Conservation (phyloP, 177 flowering plant genomes). For the Tripterygium wilfordii region DNA sequence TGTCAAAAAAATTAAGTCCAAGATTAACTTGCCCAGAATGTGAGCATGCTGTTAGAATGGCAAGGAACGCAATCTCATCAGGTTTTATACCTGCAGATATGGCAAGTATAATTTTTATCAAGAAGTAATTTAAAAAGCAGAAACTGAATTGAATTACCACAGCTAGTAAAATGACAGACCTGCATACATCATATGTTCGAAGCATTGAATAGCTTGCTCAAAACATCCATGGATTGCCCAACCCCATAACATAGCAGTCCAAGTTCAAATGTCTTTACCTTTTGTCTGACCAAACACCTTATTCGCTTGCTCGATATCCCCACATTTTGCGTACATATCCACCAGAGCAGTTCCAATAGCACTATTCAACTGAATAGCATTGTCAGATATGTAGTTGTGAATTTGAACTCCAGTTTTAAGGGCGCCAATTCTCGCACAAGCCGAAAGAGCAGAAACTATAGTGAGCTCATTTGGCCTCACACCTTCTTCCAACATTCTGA, state of each 20-base stretch:
- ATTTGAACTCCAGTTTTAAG: constrained; percentile 29
- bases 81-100: constrained; percentile 37
- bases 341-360: constrained; percentile 37
- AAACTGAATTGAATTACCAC: background rate
- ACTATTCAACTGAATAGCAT: constrained; percentile 23
- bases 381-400: constrained; percentile 1
- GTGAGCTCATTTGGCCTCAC: constrained; percentile 33
- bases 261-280: constrained; percentile 38
- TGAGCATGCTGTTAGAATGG: constrained; percentile 44
- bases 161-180: constrained; percentile 16
- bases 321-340: constrained; percentile 62
- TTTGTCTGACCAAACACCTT: constrained; percentile 23
- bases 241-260: constrained; percentile 55
- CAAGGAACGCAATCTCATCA: constrained; percentile 43
- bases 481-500: constrained; percentile 35
- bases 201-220: constrained; percentile 37
- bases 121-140: background rate
- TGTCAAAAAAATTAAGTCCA: constrained; percentile 38
- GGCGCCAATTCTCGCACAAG: constrained; percentile 40
- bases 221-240: constrained; percentile 46
- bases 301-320: constrained; percentile 28
- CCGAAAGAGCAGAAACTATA: constrained; percentile 33
- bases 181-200: constrained; percentile 34
- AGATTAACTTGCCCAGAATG: constrained; percentile 44
- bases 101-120: background rate